These are phyloP conservation scores for Mrakiaceae sp. DNA, from an alignment of 1,284 basidiomycete species.

Conservation along the genomic window DNA sequence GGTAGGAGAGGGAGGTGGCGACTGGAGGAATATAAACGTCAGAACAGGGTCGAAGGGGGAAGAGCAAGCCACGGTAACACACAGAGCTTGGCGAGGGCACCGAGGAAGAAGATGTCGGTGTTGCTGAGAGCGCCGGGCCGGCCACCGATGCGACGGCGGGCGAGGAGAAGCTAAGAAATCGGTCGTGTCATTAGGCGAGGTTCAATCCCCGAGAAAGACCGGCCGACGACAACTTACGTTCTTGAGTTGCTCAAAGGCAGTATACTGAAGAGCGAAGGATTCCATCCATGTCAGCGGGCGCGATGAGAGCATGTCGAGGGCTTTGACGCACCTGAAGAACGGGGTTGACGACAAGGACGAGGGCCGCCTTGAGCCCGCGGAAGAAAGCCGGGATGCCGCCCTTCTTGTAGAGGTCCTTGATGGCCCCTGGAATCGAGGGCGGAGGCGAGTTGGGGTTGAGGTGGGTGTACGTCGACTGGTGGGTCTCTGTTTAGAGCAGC, in stretches of 20 bases:
- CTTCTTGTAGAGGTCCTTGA: constrained; percentile 59
- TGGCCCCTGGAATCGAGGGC: constrained; percentile 56
- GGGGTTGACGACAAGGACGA: constrained; percentile 89
- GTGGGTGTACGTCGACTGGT: constrained; percentile 61
- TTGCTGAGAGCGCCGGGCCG: constrained; percentile 48
- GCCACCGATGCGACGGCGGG: constrained; percentile 44
- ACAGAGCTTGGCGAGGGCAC: constrained; percentile 79
- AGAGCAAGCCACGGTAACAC: constrained; percentile 22
- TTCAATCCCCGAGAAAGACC: too few relatives aligned
- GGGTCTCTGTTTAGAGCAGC: constrained; percentile 44
- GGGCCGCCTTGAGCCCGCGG: constrained; percentile 89
- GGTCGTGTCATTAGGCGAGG: background rate
- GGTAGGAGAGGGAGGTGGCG: constrained; percentile 36
- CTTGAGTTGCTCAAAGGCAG: constrained; percentile 77
- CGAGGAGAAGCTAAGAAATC: constrained; percentile 38
- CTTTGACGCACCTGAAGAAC: constrained; percentile 49
- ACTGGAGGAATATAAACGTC: constrained; percentile 17
- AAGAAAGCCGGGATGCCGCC: constrained; percentile 76
- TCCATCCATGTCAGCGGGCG: background rate
- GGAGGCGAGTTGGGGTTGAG: constrained; percentile 20
- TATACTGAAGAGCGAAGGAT: constrained; percentile 41
- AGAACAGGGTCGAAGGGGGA: background rate
- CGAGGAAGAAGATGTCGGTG: constrained; percentile 80
- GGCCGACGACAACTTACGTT: constrained; percentile 38
- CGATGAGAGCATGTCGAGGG: too few relatives aligned